phyloP scores from a whole-genome alignment of 306 rosid species.

The Citrullus amarus region DNA sequence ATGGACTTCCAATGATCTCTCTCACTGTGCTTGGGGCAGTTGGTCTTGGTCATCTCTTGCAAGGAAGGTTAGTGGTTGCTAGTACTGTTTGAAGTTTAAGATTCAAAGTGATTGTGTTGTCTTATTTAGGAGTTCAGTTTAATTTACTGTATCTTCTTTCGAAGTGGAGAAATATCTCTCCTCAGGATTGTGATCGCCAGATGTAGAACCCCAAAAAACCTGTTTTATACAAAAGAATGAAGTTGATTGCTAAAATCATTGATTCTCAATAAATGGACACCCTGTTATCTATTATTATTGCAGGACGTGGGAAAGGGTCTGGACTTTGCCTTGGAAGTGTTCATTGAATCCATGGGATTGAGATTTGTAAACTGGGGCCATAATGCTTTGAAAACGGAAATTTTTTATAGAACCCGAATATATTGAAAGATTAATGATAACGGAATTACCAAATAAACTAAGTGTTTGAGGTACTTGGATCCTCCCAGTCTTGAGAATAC shows the following conservation, averaged over 20 bases:
- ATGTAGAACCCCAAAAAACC: not conserved
- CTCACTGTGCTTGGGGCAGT: constrained; percentile 68
- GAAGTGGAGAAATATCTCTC: not conserved
- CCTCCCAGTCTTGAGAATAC: too few relatives aligned
- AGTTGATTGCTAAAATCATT: not conserved
- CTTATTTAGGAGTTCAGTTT: not conserved
- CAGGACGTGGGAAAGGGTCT: not conserved
- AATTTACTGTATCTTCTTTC: not conserved
- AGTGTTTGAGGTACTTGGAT: too few relatives aligned
- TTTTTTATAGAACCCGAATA: not conserved
- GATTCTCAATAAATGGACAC: too few relatives aligned
- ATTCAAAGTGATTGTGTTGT: not conserved
- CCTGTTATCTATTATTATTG: too few relatives aligned
- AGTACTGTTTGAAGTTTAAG: not conserved
- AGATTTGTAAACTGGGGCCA: not conserved
- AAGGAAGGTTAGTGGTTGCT: constrained; percentile 53
- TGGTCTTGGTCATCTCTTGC: constrained; percentile 82
- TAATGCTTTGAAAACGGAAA: not conserved
- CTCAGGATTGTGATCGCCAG: not conserved
- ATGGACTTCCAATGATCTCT: constrained; percentile 90
- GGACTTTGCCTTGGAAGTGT: not conserved
- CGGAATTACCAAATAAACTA: too few relatives aligned
- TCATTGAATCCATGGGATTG: not conserved
- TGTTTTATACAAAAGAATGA: not conserved
- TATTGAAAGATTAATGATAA: too few relatives aligned